These are phyloP conservation scores for Endogone sp. DNA, from an alignment of 192 early-diverging fungal genomes.

Conservation along the genomic window DNA sequence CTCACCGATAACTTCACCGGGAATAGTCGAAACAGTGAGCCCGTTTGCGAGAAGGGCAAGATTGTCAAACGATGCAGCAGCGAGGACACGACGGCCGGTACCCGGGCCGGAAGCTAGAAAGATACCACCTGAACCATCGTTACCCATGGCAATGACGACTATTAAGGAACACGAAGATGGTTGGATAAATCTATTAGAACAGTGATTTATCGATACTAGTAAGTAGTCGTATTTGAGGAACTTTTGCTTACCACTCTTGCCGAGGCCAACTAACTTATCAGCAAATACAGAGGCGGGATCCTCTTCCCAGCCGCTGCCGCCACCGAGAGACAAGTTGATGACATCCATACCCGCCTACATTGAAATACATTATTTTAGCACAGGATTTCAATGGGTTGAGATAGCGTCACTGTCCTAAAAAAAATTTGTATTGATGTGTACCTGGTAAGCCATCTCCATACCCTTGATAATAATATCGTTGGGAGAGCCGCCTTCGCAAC, in stretches of 20 bases:
- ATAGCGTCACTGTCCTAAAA: too few relatives aligned
- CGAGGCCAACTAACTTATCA: constrained; percentile 36
- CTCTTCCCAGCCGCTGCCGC: constrained; percentile 55
- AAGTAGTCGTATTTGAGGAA: not conserved
- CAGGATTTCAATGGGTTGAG: too few relatives aligned
- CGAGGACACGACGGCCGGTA: constrained; percentile 46
- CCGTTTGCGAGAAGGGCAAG: constrained; percentile 25
- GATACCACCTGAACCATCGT: constrained; percentile 62
- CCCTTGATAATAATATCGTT: constrained; percentile 78
- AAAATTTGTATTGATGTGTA: too few relatives aligned
- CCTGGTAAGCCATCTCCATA: constrained; percentile 62
- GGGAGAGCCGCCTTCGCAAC: constrained; percentile 63
- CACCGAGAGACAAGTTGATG: constrained; percentile 84
- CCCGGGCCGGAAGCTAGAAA: constrained; percentile 57
- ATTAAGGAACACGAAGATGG: not conserved
- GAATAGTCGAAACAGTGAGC: constrained; percentile 18
- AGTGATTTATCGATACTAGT: constrained; percentile 14
- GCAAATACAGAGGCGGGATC: constrained; percentile 56
- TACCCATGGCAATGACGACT: constrained; percentile 62
- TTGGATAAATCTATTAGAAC: constrained; percentile 17
- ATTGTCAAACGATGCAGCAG: constrained; percentile 55
- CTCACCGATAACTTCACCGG: constrained; percentile 3
- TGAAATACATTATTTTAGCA: too few relatives aligned
- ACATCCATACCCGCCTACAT: constrained; percentile 63
- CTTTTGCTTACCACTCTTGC: constrained; percentile 19